Base-by-base conservation (phyloP, 306 rosid genomes). In the Trifolium subterraneum region DNA sequence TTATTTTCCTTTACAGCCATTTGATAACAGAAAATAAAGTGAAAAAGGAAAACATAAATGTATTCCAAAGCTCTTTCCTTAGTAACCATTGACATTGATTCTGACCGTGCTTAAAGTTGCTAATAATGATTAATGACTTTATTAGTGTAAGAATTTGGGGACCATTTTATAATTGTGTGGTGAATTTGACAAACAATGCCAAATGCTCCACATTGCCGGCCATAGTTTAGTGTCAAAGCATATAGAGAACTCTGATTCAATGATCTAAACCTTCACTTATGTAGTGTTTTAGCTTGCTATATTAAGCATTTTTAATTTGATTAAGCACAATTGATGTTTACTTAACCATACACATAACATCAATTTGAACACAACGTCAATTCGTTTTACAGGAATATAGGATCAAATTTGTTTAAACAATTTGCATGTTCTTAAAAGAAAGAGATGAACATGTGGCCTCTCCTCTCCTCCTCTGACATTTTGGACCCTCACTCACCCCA, bases 1-100 rank as follows among this genome's bases (percentile, higher is more conserved):
- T 71, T 56, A 5, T 45, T 84, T 47, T 42, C 77, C 84, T 84
- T 83, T 81, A 78, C 81, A 74, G 72, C 83, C 77, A 70, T 52
- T 77, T 71, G 74, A 74, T 79, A 77, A 64, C 84, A 74, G 76
- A 81, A 74, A 79, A 20, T 22, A 70, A 78, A 81, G 76, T 64
- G 58, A 39, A 76, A 76, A 60, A 70, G 23, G 69, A 55, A 73
- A 74, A 42, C 55, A 35, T 58, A 44, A 14, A 22, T 22, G 31
- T 67, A 47, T 68, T 73, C 68, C 70, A n/a, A 42, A 67, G n/a
- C 73, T 29, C 82, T 67, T 75, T 72, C 29, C 63, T 55, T 36
- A 58, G 69, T 68, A 27, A 73, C 62, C 75, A 64, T 80, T 80
- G 78, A 64, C 87, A 74, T 63, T 77, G 79, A 80, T 84, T 72